Base-by-base conservation (phyloP, 2,329 filamentous ascomycete genomes). In the Verticillium dahliae region DNA sequence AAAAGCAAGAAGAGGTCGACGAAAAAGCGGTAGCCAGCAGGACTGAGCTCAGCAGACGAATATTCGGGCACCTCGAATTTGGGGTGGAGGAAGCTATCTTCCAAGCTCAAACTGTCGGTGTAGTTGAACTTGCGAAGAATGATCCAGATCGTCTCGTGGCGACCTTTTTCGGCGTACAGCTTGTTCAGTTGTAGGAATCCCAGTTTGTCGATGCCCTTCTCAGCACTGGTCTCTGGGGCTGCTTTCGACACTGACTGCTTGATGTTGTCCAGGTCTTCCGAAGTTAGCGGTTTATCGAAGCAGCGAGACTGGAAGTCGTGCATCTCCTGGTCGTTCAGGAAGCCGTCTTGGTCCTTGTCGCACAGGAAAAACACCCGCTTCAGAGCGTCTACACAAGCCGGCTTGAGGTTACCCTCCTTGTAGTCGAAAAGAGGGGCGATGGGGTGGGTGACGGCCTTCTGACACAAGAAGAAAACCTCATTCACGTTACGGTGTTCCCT, bases 81-180 rank as follows among this genome's bases (percentile, higher is more conserved):
- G 15, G 95, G 95, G 68, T 92, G 91, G 31, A 99, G 81, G 72
- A 97, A 98, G 67, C 82, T 90, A 71, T 98, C 93, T 69, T 94
- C 92, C 45, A 99, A 79, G 65, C 91, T 96, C 56, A 99, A 78
- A 72, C 92, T 97, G 77, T 98, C 95, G 0, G 94, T 97, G 71
- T 99, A 98, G 70, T 96, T 91, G 69, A 97, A 97, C 67, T 95
- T 93, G 62, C 95, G 86, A 64, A 99, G 77, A 63, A 99, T 97
- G 64, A 96, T 92, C 95, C 95, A 99, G 54, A 98, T 95, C 0
- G 95, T 99, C 76, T 99, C 95, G 72, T 99, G 95, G 13, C 95
- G 90, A 13, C 95, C 95, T 73, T 98, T 98, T 73, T 98, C 94
- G 0, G 93, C 95, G 72, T 97, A 99, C 62, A 98, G 86, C 76